phyloP scores from a whole-genome alignment of 768 basidiomycete species.

The Hysterangium stoloniferum region DNA sequence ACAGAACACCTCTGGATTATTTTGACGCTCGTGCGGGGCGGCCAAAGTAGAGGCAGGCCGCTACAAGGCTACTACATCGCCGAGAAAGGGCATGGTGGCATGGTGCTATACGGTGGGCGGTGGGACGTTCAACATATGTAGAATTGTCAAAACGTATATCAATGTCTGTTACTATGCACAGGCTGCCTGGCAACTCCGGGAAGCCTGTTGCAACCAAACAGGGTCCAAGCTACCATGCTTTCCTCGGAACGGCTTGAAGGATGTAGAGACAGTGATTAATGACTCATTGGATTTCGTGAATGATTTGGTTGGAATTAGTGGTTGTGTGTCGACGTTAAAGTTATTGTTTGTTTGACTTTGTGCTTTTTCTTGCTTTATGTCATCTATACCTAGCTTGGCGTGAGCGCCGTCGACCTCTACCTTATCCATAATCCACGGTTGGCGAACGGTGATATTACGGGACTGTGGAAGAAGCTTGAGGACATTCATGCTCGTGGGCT shows the following conservation, averaged over 20 bases:
- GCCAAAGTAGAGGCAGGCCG: constrained; percentile 4
- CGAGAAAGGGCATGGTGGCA: constrained; percentile 1
- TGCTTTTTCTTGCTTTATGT: too few relatives aligned
- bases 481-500: constrained; percentile 46
- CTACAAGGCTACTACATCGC: not conserved
- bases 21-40: not conserved
- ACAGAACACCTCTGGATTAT: constrained; percentile 8
- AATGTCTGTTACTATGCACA: not conserved
- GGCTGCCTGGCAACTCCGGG: not conserved
- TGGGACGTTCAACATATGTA: not conserved
- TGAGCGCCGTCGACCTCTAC: constrained; percentile 63
- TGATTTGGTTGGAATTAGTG: too few relatives aligned
- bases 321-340: too few relatives aligned
- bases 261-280: too few relatives aligned
- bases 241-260: constrained; percentile 6
- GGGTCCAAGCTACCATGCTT: not conserved
- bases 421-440: constrained; percentile 54
- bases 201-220: constrained; percentile 1
- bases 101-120: not conserved
- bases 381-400: too few relatives aligned
- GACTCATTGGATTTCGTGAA: too few relatives aligned
- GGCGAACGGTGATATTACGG: constrained; percentile 50
- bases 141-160: too few relatives aligned
- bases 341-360: too few relatives aligned
- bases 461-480: constrained; percentile 59